Base-by-base conservation (phyloP, 345 rosid species). In the Hibiscus syriacus region DNA sequence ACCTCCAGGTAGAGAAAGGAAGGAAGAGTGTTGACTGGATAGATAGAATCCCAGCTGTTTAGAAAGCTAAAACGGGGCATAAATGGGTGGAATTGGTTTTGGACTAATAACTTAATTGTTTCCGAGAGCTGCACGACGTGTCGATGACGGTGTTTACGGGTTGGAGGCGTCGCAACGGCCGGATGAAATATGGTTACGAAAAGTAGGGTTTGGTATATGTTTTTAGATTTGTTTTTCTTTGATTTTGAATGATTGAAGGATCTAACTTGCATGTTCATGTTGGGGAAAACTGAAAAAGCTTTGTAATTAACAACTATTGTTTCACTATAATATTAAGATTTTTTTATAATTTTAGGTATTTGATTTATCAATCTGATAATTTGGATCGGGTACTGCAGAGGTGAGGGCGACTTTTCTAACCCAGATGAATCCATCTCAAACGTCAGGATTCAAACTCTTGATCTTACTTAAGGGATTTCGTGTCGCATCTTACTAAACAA, bases 21-120 rank as follows among this genome's bases (percentile, higher is more conserved):
- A 82, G 97, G 64, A 93, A 85, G 80, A 90, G 98, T 16, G 92
- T 88, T 0, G 97, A 93, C 66, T 85, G 87, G 85, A 70, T 85
- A 75, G 85, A 82, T 64, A 75, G 86, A 74, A 69, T 75, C 67
- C 77, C 77, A 45, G 74, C 70, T 11, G 46, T 50, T 50, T 50
- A 50, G 55, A 45, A 14, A 16, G 49, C 49, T 45, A 41, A 57
- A 57, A 57, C 41, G 30, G 11, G 12, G 23, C 12, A 30, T 16
- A 30, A n/a, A 11, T 19, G 22, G 41, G 41, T 16, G 55, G 46
- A 11, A 34, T 17, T 59, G 14, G 46, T 34, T 59, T 59, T 34
- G 64, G 16, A 34, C 46, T 19, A 34, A 34, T 34, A 34, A 59
- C 27, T 30, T 59, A 19, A 49, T 34, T 17, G 45, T 2, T 36